Evolutionary conservation across 1,139 yeast genomes (phyloP).

Genomic region (Yamadazyma trypodendri): DNA sequence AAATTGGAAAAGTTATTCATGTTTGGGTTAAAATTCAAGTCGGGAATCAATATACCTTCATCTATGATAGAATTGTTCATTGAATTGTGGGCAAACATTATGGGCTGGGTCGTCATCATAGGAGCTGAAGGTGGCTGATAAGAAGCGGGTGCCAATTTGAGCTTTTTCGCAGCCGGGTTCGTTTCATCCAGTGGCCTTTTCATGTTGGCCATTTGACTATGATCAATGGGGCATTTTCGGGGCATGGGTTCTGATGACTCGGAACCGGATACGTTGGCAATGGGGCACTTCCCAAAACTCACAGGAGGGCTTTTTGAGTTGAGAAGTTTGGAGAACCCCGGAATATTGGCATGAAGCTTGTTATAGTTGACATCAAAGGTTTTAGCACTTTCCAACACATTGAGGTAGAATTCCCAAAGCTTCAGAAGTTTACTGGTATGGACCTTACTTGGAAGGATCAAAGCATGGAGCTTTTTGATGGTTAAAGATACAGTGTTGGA

Average conservation of each 20-base stretch:
- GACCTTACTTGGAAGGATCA: slow-evolving; percentile 21
- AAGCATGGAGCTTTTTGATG: slow-evolving; percentile 17
- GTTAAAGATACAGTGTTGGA: slow-evolving; percentile 17
- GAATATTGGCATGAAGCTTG: slow-evolving; percentile 35
- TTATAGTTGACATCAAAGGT: slow-evolving; percentile 34
- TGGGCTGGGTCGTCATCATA: neutral
- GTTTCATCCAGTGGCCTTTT: neutral
- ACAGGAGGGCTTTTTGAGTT: slow-evolving; percentile 1
- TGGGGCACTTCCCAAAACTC: slow-evolving; percentile 19
- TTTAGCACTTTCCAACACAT: slow-evolving; percentile 32
- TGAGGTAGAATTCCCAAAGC: slow-evolving; percentile 43
- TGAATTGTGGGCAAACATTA: neutral
- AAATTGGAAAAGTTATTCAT: slow-evolving; percentile 18
- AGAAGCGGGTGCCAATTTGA: neutral
- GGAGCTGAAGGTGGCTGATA: neutral
- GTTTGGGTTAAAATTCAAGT: slow-evolving; percentile 8
- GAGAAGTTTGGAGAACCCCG: slow-evolving; percentile 23
- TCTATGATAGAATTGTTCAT: neutral
- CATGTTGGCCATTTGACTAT: slow-evolving; percentile 11
- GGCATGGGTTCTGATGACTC: neutral
- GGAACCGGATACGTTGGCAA: slow-evolving; percentile 12
- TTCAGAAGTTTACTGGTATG: slow-evolving; percentile 29
- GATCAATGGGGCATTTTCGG: slow-evolving; percentile 18
- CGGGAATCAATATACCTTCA: neutral
- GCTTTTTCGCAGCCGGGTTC: slow-evolving; percentile 5